Base-by-base conservation (phyloP, 495 filamentous ascomycete genomes). In the Daldinia vernicosa region DNA sequence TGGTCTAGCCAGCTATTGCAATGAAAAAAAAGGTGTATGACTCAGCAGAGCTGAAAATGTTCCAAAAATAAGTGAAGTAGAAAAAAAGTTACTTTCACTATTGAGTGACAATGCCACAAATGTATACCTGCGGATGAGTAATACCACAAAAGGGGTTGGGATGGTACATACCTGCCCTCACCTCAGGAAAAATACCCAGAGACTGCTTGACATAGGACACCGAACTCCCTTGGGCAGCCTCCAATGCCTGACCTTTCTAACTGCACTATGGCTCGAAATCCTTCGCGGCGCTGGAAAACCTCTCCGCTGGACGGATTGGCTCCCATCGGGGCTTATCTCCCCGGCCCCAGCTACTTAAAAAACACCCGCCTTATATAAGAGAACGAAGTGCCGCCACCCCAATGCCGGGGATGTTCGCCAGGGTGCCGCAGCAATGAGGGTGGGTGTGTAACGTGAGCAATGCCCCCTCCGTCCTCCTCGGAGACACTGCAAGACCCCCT, bases 361-460 rank as follows among this genome's bases (percentile, higher is more conserved):
- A 54, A 30, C 51, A 56, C 53, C 33, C 11, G 33, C 50, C 12
- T 27, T 24, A 24, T 24, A 26, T 28, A 52, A 47, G 15, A 22
- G 40, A 14, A 14, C 33, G 12, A 47, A n/a, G 40, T n/a, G 40
- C 40, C 40, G 40, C 40, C 40, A 47, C 11, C 19, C 40, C 40
- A n/a, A 17, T 47, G 5, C 6, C 6, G 40, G 17, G 1, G 24
- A 35, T 52, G 50, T 27, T 52, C 19, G 6, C 50, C 30, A 37
- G 53, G 28, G 30, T 53, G 5, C 53, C 53, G 53, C 53, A 30
- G 53, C 53, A 11, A 33, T 56, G 53, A 11, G 53, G 17, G 28
- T 56, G 53, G 53, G 30, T 53, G 53, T 56, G 53, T 56, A 56
- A 56, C 53, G 53, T 56, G 30, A 56, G 53, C 28, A 56, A 14